Evolutionary conservation across 2,329 filamentous ascomycete species (phyloP).

Genomic region (Fusarium tjaetaba): DNA sequence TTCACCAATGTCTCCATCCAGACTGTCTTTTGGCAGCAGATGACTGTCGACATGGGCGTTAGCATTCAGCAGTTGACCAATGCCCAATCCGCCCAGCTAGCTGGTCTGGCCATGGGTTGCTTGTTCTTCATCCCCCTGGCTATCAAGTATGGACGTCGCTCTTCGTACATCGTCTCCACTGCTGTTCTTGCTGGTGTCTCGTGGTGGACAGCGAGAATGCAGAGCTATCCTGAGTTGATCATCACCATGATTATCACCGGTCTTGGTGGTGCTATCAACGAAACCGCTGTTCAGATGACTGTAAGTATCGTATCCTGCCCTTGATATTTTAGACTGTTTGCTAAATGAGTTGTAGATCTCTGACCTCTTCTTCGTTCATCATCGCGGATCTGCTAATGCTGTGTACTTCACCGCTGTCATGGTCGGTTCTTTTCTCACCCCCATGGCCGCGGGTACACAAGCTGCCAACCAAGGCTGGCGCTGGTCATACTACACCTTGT

Average conservation of each 20-base stretch:
- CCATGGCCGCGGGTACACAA: slow-evolving; percentile 45
- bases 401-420: slow-evolving; percentile 48
- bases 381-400: slow-evolving; percentile 46
- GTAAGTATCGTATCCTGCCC: background rate
- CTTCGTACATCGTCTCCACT: slow-evolving; percentile 44
- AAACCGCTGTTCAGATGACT: slow-evolving; percentile 53
- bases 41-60: slow-evolving; percentile 45
- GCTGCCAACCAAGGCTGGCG: slow-evolving; percentile 40
- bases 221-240: slow-evolving; percentile 37
- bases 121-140: slow-evolving; percentile 49
- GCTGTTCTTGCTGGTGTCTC: slow-evolving; percentile 37
- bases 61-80: slow-evolving; percentile 40
- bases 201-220: slow-evolving; percentile 41
- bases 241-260: slow-evolving; percentile 45
- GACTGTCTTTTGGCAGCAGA: slow-evolving; percentile 48
- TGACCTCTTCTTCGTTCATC: slow-evolving; percentile 49
- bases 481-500: slow-evolving; percentile 40
- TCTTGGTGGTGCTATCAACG: slow-evolving; percentile 52
- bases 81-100: slow-evolving; percentile 43
- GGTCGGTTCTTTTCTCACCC: slow-evolving; percentile 45
- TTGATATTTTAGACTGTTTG: too few species aligned
- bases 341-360: slow-evolving; percentile 33
- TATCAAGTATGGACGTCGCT: slow-evolving; percentile 49
- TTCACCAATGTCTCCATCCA: slow-evolving; percentile 44
- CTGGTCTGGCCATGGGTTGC: slow-evolving; percentile 48